Percentiles rank a stretch among this genome's conserved stretches.
Conservation (phyloP, 23 red algal genomes). For the Chondrus crispus region DNA sequence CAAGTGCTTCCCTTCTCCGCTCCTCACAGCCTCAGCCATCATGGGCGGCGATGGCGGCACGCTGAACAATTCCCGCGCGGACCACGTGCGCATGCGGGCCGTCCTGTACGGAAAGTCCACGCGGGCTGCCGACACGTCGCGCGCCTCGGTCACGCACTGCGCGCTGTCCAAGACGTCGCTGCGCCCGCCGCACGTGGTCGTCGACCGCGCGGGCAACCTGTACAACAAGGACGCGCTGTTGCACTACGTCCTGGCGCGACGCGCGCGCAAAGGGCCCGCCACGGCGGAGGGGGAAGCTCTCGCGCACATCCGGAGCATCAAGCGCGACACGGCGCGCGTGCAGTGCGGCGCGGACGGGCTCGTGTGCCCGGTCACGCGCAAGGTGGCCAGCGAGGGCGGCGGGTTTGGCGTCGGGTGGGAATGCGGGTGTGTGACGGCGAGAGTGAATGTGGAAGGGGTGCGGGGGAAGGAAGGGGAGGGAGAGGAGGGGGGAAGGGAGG, state of each 20-base stretch:
- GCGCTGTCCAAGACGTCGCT: conserved; percentile 33
- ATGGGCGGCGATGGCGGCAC: conserved; percentile 84
- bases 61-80: conserved; percentile 72
- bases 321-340: conserved; percentile 25
- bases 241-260: not conserved
- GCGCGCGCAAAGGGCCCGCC: not conserved
- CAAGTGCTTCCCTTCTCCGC: too few species aligned
- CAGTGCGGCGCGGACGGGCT: not conserved
- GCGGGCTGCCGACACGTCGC: not conserved
- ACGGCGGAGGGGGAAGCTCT: not conserved
- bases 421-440: conserved; percentile 40
- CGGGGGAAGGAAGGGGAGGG: not conserved
- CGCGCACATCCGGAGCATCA: conserved; percentile 2
- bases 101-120: conserved; percentile 1
- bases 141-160: conserved; percentile 46
- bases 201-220: conserved; percentile 53
- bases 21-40: too few species aligned
- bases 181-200: conserved; percentile 47
- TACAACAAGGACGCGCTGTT: conserved; percentile 80
- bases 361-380: conserved; percentile 31
- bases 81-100: conserved; percentile 47
- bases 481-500: not conserved
- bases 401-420: conserved; percentile 33
- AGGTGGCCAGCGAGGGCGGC: not conserved
- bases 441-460: not conserved